phyloP scores from a whole-genome alignment of 192 early-diverging fungal genomes.

The Backusella westeae region DNA sequence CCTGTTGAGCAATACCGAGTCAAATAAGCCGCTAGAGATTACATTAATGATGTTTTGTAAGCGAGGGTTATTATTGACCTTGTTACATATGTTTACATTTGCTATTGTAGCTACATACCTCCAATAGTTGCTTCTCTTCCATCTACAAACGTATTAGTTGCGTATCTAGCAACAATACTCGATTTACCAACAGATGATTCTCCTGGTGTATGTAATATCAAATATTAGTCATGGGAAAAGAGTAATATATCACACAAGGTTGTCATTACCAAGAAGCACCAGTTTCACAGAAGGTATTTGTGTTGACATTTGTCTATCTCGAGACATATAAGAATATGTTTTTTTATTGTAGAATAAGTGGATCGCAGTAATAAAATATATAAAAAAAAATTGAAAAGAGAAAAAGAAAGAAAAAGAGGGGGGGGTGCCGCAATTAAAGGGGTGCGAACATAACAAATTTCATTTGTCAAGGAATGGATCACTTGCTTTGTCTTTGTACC shows the following conservation, averaged over 20 bases:
- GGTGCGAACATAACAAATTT: background rate
- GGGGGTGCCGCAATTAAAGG: background rate
- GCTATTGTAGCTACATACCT: slow-evolving; percentile 47
- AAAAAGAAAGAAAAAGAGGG: background rate
- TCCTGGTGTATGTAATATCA: slow-evolving; percentile 36
- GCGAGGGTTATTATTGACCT: background rate
- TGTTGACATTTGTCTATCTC: slow-evolving; percentile 28
- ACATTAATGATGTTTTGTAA: background rate
- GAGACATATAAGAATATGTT: background rate
- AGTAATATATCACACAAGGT: background rate
- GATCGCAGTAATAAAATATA: background rate
- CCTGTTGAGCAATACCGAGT: slow-evolving; percentile 94
- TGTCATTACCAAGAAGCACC: slow-evolving; percentile 74
- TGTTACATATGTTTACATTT: background rate
- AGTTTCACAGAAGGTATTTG: slow-evolving; percentile 92
- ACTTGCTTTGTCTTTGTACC: background rate
- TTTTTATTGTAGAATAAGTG: background rate
- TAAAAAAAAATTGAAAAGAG: slow-evolving; percentile 1
- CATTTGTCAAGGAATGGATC: background rate
- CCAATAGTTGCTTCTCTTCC: slow-evolving; percentile 99
- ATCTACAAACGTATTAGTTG: slow-evolving; percentile 92
- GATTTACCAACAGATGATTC: slow-evolving; percentile 99
- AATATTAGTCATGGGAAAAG: background rate
- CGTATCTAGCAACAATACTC: slow-evolving; percentile 91
- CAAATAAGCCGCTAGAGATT: slow-evolving; percentile 67